Base-by-base conservation (phyloP, 805 yeast species). In the Candida ponderosae region DNA sequence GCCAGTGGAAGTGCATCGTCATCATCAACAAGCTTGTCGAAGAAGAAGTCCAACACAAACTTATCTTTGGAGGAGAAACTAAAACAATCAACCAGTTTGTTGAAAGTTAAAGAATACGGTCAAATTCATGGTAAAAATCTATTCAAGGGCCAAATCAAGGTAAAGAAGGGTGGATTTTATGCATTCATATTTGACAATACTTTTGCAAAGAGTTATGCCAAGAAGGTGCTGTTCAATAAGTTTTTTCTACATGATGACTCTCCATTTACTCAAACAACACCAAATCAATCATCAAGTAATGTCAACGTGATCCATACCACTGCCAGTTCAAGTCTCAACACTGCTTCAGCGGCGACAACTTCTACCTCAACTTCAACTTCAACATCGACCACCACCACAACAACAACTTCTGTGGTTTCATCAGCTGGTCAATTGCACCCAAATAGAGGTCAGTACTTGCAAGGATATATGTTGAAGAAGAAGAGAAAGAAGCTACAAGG, bases 151-250 rank as follows among this genome's bases (percentile, higher is more conserved):
- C 61, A 66, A 20, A 66, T 80, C 41, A 66, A 68, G n/a, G 80
- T 80, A 3, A 59, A 57, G 3, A 64, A 68, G 18, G 83, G 80
- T 8, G 90, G 90, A 2, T 72, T 80, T 50, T 82, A 74, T 59
- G 97, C 96, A 0, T 84, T 90, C 55, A 81, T 93, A 19, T 82
- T 90, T 53, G 97, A 90, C 60, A 90, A 90, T 61, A 82, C 95
- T 0, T 86, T 88, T 49, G 81, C 96, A 24, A 87, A 84, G 51
- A 85, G 81, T 24, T 81, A 79, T 18, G 79, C 87, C 33, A 93
- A 90, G 57, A 86, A 82, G 41, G 77, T 90, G 1, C 65, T 79
- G 39, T 88, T 88, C 58, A 72, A 79, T 41, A 51, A 51, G 35
- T 51, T 52, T 34, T 48, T 57, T 14, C 52, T 52, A 5, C 39